phyloP scores from a whole-genome alignment of 78 protist species.

The Anaeramoeba ignava region DNA sequence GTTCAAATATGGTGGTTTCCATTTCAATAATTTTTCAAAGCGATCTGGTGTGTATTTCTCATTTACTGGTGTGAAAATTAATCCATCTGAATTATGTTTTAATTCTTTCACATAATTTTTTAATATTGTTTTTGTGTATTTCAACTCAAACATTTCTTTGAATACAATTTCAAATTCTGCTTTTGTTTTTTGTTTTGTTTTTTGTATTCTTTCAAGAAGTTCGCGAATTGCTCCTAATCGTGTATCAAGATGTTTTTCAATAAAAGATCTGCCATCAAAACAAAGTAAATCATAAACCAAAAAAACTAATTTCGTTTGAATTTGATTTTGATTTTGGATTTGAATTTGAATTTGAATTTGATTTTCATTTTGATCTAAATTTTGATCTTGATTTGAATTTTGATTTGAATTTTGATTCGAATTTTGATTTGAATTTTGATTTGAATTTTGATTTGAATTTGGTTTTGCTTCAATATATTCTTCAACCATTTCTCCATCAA shows the following conservation, averaged over 20 bases:
- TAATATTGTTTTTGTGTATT: background rate
- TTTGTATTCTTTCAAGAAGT: background rate
- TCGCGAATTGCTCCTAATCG: background rate
- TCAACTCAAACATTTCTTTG: background rate
- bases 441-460: background rate
- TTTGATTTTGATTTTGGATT: background rate
- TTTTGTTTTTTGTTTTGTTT: background rate
- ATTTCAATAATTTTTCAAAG: background rate
- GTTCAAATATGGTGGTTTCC: background rate
- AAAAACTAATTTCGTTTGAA: background rate
- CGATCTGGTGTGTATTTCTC: background rate
- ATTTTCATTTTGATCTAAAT: background rate
- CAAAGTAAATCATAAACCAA: background rate
- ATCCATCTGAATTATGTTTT: background rate
- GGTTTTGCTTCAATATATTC: background rate
- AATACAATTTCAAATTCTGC: background rate
- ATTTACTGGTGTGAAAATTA: background rate
- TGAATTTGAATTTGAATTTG: background rate
- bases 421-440: background rate
- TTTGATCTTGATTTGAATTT: background rate
- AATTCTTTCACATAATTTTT: background rate
- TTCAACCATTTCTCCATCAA: background rate
- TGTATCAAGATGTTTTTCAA: background rate
- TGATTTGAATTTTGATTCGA: background rate
- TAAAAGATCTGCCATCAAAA: background rate